A percentile compares a stretch with the other conserved stretches of the same genome.
Evolutionary conservation across 2,329 filamentous ascomycete genomes (phyloP).

Genomic region (Colletotrichum sp.): DNA sequence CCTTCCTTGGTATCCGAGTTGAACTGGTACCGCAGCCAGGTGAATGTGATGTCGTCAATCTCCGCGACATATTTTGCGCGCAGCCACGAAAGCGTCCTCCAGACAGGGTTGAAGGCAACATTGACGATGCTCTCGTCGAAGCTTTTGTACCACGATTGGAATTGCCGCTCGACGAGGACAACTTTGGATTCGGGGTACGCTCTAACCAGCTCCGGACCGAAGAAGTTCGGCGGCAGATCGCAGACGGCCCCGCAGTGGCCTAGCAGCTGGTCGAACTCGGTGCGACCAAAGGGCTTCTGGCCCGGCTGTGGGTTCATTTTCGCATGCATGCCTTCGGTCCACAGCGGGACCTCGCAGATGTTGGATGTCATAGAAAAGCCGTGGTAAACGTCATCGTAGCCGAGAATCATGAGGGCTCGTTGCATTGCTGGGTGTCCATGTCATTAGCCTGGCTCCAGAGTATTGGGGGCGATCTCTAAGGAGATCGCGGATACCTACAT

Average conservation of each 20-base stretch:
- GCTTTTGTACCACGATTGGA: constrained; percentile 30
- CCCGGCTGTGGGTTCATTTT: constrained; percentile 23
- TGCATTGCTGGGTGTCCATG: constrained; percentile 21
- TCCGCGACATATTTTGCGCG: constrained; percentile 24
- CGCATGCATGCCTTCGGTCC: constrained; percentile 21
- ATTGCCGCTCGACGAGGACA: constrained; percentile 35
- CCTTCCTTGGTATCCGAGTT: background rate
- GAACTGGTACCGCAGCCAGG: constrained; percentile 30
- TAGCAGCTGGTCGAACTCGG: constrained; percentile 23
- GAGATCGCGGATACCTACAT: constrained; percentile 23
- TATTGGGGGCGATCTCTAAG: constrained; percentile 23
- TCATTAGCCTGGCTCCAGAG: background rate
- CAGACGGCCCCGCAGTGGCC: constrained; percentile 32
- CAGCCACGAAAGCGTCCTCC: constrained; percentile 22
- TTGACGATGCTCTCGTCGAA: constrained; percentile 26
- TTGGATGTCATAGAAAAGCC: constrained; percentile 23
- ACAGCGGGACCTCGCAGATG: constrained; percentile 1
- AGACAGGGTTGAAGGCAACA: constrained; percentile 27
- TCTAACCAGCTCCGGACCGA: constrained; percentile 42
- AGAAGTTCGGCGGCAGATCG: constrained; percentile 43
- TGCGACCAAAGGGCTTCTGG: constrained; percentile 25
- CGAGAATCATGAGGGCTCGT: constrained; percentile 31
- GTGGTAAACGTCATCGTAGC: constrained; percentile 38
- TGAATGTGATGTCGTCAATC: constrained; percentile 21
- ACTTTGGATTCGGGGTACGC: constrained; percentile 47